A percentile compares a stretch with the other conserved stretches of the same genome.
Conservation (phyloP, 306 rosid species). For the Vicia villosa region DNA sequence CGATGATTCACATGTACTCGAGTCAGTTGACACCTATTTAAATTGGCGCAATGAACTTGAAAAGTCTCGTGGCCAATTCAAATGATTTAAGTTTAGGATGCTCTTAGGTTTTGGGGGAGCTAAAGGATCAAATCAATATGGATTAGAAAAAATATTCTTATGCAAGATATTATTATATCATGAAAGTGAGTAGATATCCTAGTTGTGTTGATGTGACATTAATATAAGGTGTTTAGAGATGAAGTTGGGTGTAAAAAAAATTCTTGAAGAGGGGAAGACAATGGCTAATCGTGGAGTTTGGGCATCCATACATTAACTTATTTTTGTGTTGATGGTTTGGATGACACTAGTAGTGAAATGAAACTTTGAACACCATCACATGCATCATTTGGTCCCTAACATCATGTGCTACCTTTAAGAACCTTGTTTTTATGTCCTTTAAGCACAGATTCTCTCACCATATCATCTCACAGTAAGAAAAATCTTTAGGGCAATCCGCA, state of each 20-base stretch:
- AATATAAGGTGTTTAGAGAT: conserved; percentile 30
- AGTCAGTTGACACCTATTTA: neutral
- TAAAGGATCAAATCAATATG: conserved; percentile 4
- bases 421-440: conserved; percentile 40
- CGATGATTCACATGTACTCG: neutral
- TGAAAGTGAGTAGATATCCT: conserved; percentile 33
- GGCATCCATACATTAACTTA: conserved; percentile 33
- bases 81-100: neutral
- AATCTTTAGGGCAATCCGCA: conserved; percentile 42
- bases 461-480: conserved; percentile 40
- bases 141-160: conserved; percentile 19
- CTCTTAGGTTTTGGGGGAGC: neutral
- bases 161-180: conserved; percentile 11
- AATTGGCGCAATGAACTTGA: neutral
- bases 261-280: conserved; percentile 39
- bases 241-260: conserved; percentile 37
- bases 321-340: conserved; percentile 31
- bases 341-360: conserved; percentile 39
- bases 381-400: conserved; percentile 56
- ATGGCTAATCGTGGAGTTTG: conserved; percentile 46
- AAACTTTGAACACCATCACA: conserved; percentile 46
- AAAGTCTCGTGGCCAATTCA: neutral
- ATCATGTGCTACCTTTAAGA: conserved; percentile 57
- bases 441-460: conserved; percentile 51
- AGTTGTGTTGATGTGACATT: conserved; percentile 32